phyloP scores from a whole-genome alignment of 2,329 filamentous ascomycete genomes.

The Colletotrichum gloeosporioides region DNA sequence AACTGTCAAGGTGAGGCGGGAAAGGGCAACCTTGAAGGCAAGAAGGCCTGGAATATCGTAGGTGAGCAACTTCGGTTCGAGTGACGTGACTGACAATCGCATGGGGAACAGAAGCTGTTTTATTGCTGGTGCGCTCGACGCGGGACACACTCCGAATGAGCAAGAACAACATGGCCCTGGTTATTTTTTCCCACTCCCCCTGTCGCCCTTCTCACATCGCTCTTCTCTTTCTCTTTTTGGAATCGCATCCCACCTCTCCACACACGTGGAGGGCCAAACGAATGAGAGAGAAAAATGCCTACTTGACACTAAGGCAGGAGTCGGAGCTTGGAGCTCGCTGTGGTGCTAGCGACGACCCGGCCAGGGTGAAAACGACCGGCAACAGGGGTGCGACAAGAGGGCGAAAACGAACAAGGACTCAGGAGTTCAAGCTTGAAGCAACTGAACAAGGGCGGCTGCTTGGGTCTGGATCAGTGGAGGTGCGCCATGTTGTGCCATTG shows the following conservation, averaged over 20 bases:
- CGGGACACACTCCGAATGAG: constrained; percentile 4
- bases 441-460: constrained; percentile 17
- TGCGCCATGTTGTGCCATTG: constrained; percentile 24
- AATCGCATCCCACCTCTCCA: constrained; percentile 15
- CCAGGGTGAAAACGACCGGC: constrained; percentile 17
- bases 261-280: constrained; percentile 19
- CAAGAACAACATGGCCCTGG: constrained; percentile 5
- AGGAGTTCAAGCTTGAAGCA: constrained; percentile 17
- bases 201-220: not conserved
- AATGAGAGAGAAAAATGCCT: not conserved
- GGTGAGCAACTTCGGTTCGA: constrained; percentile 7
- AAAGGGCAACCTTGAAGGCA: not conserved
- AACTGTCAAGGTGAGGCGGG: not conserved
- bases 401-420: not conserved
- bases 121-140: constrained; percentile 11
- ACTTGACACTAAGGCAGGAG: not conserved
- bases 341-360: constrained; percentile 11
- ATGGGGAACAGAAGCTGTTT: not conserved
- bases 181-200: constrained; percentile 3
- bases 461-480: constrained; percentile 17
- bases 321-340: constrained; percentile 11
- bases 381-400: constrained; percentile 8
- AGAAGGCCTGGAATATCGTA: not conserved
- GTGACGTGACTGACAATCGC: not conserved
- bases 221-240: constrained; percentile 18